Base-by-base conservation (phyloP, 495 filamentous ascomycete genomes). In the Jackrogersella multiformis region DNA sequence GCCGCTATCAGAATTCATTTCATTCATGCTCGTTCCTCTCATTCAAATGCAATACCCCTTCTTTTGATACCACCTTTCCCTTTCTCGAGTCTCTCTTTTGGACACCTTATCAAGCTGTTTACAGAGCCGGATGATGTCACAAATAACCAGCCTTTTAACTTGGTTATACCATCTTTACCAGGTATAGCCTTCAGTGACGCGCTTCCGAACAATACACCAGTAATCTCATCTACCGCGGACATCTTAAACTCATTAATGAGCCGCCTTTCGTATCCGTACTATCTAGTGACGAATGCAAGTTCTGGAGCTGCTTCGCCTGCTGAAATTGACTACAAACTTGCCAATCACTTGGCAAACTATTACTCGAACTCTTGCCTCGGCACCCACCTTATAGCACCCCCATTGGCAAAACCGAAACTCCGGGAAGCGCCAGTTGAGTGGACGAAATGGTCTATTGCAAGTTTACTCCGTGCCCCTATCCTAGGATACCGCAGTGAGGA, bases 161-260 rank as follows among this genome's bases (percentile, higher is more conserved):
- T 93, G 28, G 80, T 93, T 10, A 87, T 84, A 6, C 90, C 91
- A 2, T 90, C 88, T 8, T 76, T 93, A 21, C 90, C 90, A 0
- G 91, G 92, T 36, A 83, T 91, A 63, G 90, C 88, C 36, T 93
- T 93, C 75, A 88, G 84, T 42, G 80, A 86, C 30, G 76, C 82
- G 2, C 79, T 88, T 6, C 81, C 82, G 16, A 82, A 84, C 73
- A 85, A 84, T 59, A 82, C 84, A 1, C 86, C 90, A 38, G 80
- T 79, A 1, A 76, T 89, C 21, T 41, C 70, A 7, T 61, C 75
- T 16, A 88, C 92, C 24, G 91, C 88, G 4, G 82, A 85, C 42
- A 74, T 82, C 4, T 76, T 87, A 54, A 79, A 93, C 72, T 82
- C 80, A 2, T 80, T 94, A 2, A 94, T 94, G 91, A 68, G 73